Base-by-base conservation (phyloP, 2,329 filamentous ascomycete genomes). In the Epichloe brachyelytri region DNA sequence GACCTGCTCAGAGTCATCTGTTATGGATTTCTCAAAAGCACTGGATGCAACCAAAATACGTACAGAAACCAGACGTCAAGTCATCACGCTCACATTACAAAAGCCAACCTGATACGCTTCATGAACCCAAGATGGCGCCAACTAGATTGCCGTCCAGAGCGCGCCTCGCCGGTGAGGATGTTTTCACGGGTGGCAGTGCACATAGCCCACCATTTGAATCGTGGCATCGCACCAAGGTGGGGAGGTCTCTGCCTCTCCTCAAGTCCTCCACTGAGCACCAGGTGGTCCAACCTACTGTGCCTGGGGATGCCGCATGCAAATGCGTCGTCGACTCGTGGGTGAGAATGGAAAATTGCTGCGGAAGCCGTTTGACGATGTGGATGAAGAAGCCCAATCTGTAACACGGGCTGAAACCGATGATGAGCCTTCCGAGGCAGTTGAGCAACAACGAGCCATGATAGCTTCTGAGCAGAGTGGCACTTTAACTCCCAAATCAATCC, bases 21-120 rank as follows among this genome's bases (percentile, higher is more conserved):
- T 26, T 77, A 75, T 46, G 80, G 88, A 53, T 96, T 95, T 66
- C 68, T 97, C 6, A 80, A 79, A 81, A 82, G 30, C 76, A 93
- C 59, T 74, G 85, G 54, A 84, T 91, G 57, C 74, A 76, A 4
- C 83, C 85, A 10, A 73, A 65, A 43, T 63, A 58, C 15, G 51
- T 62, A 14, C 58, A 57, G 12, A 44, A 38, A 15, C 17, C 46
- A 5, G 49, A 34, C 2, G 14, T 59, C 4, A 46, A 44, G 17
- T 6, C 33, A 4, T n/a, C 33, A 14, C 30, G 10, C 11, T 11
- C 8, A 15, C 48, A 34, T 22, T 22, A 8, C 14, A 41, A 7
- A 6, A 10, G 1, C 5, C 15, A 17, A 12, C 40, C 40, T 12
- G 6, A 19, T n/a, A 15, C 8, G 5, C 4, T 7, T 8, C 19